These are phyloP conservation scores for Cladosporium colombiae DNA, from an alignment of 2,329 filamentous ascomycete genomes.

Conservation along the genomic window DNA sequence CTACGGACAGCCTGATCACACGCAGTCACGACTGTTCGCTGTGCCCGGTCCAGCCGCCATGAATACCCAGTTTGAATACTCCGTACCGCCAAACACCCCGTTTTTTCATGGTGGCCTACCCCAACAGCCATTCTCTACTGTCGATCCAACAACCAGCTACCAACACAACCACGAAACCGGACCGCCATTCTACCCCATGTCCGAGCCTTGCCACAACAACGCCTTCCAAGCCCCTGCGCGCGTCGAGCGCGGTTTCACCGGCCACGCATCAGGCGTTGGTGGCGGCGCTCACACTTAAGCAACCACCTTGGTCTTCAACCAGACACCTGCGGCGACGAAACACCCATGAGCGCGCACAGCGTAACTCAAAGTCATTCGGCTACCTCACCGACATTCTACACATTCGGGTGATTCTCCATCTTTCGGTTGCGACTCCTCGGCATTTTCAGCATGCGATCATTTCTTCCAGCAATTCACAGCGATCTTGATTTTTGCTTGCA, in stretches of 20 bases:
- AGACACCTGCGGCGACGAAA: neutral
- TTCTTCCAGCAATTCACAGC: neutral
- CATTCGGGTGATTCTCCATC: neutral
- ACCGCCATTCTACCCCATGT: neutral
- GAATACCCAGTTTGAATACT: neutral
- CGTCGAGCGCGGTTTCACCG: conserved; percentile 15
- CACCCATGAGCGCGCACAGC: neutral
- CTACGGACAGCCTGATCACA: neutral
- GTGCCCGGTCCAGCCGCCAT: neutral
- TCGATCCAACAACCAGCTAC: neutral
- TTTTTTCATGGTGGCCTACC: neutral
- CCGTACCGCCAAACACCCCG: neutral
- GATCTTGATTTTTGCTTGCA: neutral
- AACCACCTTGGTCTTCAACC: neutral
- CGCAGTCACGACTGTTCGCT: neutral
- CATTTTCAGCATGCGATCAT: neutral
- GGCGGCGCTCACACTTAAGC: conserved; percentile 13
- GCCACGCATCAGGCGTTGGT: conserved; percentile 15
- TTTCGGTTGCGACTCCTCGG: neutral
- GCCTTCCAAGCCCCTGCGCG: conserved; percentile 15
- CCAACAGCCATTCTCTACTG: neutral
- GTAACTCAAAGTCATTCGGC: neutral
- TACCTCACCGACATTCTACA: neutral
- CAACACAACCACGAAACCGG: neutral
- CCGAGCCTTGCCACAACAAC: neutral